Conservation (phyloP, 2,329 filamentous ascomycete genomes). For the Fusarium stilboides region DNA sequence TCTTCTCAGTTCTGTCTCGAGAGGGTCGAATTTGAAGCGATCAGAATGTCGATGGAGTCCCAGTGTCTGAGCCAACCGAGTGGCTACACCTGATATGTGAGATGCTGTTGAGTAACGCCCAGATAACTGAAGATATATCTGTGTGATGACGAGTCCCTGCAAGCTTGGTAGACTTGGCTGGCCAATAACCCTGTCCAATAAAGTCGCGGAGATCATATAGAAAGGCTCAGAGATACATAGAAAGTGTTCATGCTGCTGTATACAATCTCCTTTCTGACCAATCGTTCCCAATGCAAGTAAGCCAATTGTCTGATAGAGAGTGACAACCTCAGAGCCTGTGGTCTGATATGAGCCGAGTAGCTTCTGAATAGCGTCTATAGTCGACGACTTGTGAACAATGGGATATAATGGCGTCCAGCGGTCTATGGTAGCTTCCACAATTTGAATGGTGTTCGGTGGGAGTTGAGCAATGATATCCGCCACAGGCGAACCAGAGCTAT, state of each 20-base stretch:
- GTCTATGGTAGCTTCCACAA: conserved; percentile 37
- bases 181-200: conserved; percentile 35
- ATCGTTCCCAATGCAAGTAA: conserved; percentile 43
- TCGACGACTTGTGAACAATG: conserved; percentile 41
- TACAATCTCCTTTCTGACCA: conserved; percentile 24
- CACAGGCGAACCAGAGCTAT: not conserved
- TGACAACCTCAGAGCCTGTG: not conserved
- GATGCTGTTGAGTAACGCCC: conserved; percentile 42
- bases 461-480: conserved; percentile 26
- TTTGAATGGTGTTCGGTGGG: conserved; percentile 23
- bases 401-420: conserved; percentile 32
- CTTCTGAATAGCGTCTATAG: conserved; percentile 21
- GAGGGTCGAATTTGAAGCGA: conserved; percentile 48
- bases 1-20: conserved; percentile 47
- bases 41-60: conserved; percentile 48
- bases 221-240: conserved; percentile 43
- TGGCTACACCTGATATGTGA: conserved; percentile 46
- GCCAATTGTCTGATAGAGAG: conserved; percentile 37
- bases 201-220: conserved; percentile 31
- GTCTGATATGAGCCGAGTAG: conserved; percentile 1
- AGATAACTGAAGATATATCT: conserved; percentile 47
- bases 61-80: conserved; percentile 45
- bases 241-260: conserved; percentile 37
- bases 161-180: conserved; percentile 40
- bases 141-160: conserved; percentile 43